phyloP scores from a whole-genome alignment of 192 early-diverging fungal genomes.

The Mortierella hygrophila region DNA sequence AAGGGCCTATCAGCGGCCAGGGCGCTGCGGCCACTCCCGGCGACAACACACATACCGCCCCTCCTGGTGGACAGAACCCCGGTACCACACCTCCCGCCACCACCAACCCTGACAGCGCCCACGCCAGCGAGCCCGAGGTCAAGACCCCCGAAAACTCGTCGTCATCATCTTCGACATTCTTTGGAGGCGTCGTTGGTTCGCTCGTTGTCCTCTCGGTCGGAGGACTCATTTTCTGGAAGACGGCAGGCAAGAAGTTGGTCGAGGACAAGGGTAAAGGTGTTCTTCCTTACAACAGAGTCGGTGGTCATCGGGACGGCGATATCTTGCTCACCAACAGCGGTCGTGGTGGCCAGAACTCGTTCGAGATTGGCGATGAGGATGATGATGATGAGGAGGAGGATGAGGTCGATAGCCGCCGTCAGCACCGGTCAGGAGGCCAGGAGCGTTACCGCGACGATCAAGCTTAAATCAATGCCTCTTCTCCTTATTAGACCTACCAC shows the following conservation, averaged over 20 bases:
- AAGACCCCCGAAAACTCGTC: not conserved
- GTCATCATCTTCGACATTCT: constrained; percentile 44
- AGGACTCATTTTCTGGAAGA: constrained; percentile 55
- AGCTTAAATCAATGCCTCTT: not conserved
- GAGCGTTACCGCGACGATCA: constrained; percentile 51
- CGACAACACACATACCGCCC: not conserved
- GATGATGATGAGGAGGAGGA: constrained; percentile 53
- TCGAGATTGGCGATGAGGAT: constrained; percentile 53
- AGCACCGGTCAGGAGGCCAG: constrained; percentile 37
- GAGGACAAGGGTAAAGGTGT: constrained; percentile 56
- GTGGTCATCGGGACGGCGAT: constrained; percentile 31
- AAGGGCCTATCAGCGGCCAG: constrained; percentile 34
- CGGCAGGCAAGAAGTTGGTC: constrained; percentile 43
- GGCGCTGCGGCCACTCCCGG: constrained; percentile 34
- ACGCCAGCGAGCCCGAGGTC: not conserved
- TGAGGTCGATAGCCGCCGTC: constrained; percentile 32
- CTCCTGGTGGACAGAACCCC: constrained; percentile 14
- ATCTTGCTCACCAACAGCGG: constrained; percentile 36
- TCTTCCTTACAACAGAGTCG: constrained; percentile 44
- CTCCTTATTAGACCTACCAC: not conserved
- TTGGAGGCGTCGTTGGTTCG: constrained; percentile 45
- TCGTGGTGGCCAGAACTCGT: constrained; percentile 39
- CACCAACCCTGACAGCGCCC: not conserved
- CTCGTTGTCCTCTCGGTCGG: constrained; percentile 34
- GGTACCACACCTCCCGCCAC: constrained; percentile 3